Evolutionary conservation across 2,329 filamentous ascomycete genomes (phyloP).

Genomic region (Fusarium subglutinans): DNA sequence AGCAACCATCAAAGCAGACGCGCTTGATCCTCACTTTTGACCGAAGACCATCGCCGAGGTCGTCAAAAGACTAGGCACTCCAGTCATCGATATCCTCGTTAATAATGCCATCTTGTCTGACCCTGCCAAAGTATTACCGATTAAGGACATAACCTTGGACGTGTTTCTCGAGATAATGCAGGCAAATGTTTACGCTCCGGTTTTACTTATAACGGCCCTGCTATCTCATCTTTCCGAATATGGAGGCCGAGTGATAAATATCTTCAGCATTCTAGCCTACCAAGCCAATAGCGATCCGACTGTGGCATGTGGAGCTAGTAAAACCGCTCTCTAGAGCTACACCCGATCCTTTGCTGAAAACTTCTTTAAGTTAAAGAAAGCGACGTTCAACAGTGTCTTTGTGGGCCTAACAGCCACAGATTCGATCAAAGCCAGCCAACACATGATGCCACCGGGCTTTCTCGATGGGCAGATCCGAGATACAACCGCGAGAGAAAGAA

Average conservation of each 20-base stretch:
- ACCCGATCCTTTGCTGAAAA: neutral
- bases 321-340: neutral
- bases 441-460: neutral
- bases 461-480: neutral
- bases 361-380: neutral
- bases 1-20: neutral
- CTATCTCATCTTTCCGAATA: neutral
- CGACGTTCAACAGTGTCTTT: neutral
- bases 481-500: neutral
- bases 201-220: neutral
- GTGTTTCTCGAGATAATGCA: neutral
- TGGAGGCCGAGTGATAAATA: neutral
- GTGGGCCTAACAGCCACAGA: neutral
- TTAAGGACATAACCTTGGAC: neutral
- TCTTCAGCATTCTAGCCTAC: neutral
- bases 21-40: neutral
- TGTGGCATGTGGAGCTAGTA: neutral
- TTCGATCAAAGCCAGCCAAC: neutral
- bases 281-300: neutral
- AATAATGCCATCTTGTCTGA: neutral
- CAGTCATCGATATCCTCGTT: neutral
- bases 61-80: neutral
- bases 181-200: neutral
- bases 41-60: neutral
- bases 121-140: neutral